A percentile compares a stretch with the other conserved stretches of the same genome.
phyloP scores from a whole-genome alignment of 2,329 filamentous ascomycete genomes.

The Cladosporium sp. region DNA sequence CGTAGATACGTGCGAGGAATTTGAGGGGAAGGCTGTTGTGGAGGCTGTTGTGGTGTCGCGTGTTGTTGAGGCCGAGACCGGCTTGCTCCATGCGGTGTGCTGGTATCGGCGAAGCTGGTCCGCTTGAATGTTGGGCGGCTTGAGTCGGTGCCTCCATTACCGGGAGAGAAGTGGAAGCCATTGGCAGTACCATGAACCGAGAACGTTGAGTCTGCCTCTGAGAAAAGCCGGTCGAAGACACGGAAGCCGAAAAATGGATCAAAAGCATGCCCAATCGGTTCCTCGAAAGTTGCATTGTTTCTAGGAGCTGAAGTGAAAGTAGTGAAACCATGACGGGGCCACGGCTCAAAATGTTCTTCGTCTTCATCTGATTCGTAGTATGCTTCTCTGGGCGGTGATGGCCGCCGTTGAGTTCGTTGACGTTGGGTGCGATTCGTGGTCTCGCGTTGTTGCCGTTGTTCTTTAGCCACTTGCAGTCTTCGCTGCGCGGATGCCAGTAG shows the following conservation, averaged over 20 bases:
- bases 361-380: background rate
- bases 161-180: conserved; percentile 1
- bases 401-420: background rate
- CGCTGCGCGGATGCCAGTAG: conserved; percentile 8
- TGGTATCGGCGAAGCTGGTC: background rate
- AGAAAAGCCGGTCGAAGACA: conserved; percentile 10
- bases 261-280: background rate
- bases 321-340: background rate
- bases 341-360: background rate
- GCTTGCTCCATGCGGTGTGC: conserved; percentile 7
- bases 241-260: conserved; percentile 6
- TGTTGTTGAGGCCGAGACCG: conserved; percentile 14
- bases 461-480: conserved; percentile 4
- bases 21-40: conserved; percentile 13
- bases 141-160: background rate
- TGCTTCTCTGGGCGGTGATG: conserved; percentile 1
- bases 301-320: background rate
- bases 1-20: conserved; percentile 22
- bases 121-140: background rate
- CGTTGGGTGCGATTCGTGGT: background rate
- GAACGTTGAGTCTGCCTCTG: background rate
- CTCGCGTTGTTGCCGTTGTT: background rate
- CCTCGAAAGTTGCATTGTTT: background rate
- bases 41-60: conserved; percentile 9
- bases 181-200: background rate